Evolutionary conservation across 176 grass and related monocot species (phyloP).

Genomic region (Zea luxurians): DNA sequence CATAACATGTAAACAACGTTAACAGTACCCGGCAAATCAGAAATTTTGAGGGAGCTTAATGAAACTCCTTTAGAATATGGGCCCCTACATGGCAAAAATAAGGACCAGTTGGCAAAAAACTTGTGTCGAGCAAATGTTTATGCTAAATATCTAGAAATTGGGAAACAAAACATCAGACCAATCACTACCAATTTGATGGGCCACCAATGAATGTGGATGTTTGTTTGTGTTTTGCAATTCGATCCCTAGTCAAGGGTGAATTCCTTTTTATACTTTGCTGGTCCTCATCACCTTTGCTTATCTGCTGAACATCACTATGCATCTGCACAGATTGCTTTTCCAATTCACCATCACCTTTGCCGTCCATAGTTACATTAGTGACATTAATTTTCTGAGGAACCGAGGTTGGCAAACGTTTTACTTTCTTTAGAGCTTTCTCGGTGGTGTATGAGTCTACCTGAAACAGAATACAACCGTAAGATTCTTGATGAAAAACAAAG

Average conservation of each 20-base stretch:
- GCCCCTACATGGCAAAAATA: constrained; percentile 71
- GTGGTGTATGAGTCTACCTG: constrained; percentile 74
- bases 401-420: constrained; percentile 55
- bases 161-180: constrained; percentile 19
- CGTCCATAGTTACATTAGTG: constrained; percentile 57
- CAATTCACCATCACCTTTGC: constrained; percentile 35
- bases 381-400: constrained; percentile 40
- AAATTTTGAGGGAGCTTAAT: constrained; percentile 56
- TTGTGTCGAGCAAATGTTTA: constrained; percentile 33
- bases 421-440: constrained; percentile 71
- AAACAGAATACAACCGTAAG: constrained; percentile 20
- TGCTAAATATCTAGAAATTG: constrained; percentile 26
- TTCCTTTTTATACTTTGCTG: constrained; percentile 42
- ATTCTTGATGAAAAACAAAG: constrained; percentile 19
- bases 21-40: constrained; percentile 51
- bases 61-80: constrained; percentile 75
- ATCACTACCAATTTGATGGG: constrained; percentile 76
- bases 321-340: constrained; percentile 22
- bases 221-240: constrained; percentile 49
- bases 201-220: constrained; percentile 54
- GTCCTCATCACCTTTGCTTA: constrained; percentile 48
- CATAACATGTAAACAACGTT: constrained; percentile 35
- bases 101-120: constrained; percentile 41
- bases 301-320: constrained; percentile 39
- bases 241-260: constrained; percentile 43